Evolutionary conservation across 2,329 filamentous ascomycete species (phyloP), one percentile per base, ranked within the genome.

Genomic region (Hypoxylon sp.): DNA sequence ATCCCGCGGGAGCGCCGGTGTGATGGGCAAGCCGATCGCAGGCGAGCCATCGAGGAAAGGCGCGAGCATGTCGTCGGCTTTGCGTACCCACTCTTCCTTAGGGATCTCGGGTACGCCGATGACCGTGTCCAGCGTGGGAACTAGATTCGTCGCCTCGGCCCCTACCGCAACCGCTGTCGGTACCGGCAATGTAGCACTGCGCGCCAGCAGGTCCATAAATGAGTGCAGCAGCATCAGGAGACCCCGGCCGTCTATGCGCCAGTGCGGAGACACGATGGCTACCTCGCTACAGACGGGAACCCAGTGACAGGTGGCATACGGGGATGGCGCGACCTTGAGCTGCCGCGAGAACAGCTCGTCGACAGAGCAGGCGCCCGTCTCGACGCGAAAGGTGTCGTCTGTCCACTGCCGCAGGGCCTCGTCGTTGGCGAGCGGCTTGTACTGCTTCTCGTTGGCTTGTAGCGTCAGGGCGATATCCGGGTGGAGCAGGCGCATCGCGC

Each of bases 221-320:
- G 19, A 19, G 26, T 61, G 59, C 50, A 69, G 14, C 54, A 66
- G 44, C 67, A 69, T 66, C 3, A 63, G 31, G 14, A 53, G n/a
- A 5, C 67, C 67, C 9, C 62, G 59, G 8, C 67, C 67, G 14
- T 69, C 67, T 48, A 53, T 60, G 10, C 59, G 59, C 63, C 63
- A 67, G 29, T 70, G 67, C 11, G 66, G 26, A 9, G 66, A 60
- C 5, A 68, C 50, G 5, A 64, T 37, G 0, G 51, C 60, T 0
- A 68, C 31, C 46, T 68, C 66, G 33, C 29, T 31, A 37, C 60
- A 64, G 3, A 48, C 29, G 44, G 60, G 51, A 6, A 68, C 42
- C 66, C 66, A 68, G 26, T 68, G 31, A 17, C 66, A 68, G n/a
- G 66, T 63, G 31, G 66, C 55, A 17, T 51, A 5, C 3, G 8